Percentiles rank a stretch among this genome's conserved stretches.
phyloP scores from a whole-genome alignment of 1,284 basidiomycete genomes.

The Austroboletus novae-zelandiae region DNA sequence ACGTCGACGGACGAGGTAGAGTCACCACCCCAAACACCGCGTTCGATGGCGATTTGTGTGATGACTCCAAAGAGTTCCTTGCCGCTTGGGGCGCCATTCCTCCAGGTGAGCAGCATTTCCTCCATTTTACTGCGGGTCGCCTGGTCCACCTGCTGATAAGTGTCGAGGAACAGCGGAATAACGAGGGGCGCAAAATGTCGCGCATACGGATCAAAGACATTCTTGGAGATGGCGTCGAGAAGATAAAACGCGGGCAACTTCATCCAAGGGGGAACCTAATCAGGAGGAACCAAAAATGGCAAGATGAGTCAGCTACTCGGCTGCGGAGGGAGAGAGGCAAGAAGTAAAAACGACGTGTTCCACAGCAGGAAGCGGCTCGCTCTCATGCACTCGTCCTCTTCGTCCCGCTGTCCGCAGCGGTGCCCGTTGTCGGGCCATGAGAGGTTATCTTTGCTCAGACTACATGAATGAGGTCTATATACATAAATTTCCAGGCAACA shows the following conservation, averaged over 20 bases:
- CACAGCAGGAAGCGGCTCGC: conserved; percentile 17
- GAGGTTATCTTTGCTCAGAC: conserved; percentile 41
- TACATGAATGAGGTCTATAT: conserved; percentile 37
- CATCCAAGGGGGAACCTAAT: conserved; percentile 85
- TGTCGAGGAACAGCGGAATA: conserved; percentile 76
- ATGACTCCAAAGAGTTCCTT: conserved; percentile 80
- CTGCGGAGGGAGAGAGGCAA: conserved; percentile 27
- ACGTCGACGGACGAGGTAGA: conserved; percentile 40
- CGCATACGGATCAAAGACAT: conserved; percentile 88
- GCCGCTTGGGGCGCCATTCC: conserved; percentile 76
- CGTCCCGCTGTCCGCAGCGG: conserved; percentile 34
- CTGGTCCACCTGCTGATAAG: conserved; percentile 83
- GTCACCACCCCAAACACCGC: conserved; percentile 70
- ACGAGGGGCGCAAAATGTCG: conserved; percentile 76
- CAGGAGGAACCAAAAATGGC: conserved; percentile 32
- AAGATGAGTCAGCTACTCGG: conserved; percentile 63
- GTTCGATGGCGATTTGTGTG: conserved; percentile 73
- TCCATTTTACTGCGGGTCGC: conserved; percentile 89
- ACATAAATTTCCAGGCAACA: conserved; percentile 35
- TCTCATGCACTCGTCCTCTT: conserved; percentile 34
- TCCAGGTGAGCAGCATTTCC: conserved; percentile 93
- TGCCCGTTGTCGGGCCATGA: conserved; percentile 30
- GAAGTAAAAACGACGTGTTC: conserved; percentile 27
- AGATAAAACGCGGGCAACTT: conserved; percentile 95
- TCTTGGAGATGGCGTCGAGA: conserved; percentile 95